Evolutionary conservation across 345 rosid genomes (phyloP), one percentile per base, ranked within the genome.

Genomic region (Sonneratia alba): DNA sequence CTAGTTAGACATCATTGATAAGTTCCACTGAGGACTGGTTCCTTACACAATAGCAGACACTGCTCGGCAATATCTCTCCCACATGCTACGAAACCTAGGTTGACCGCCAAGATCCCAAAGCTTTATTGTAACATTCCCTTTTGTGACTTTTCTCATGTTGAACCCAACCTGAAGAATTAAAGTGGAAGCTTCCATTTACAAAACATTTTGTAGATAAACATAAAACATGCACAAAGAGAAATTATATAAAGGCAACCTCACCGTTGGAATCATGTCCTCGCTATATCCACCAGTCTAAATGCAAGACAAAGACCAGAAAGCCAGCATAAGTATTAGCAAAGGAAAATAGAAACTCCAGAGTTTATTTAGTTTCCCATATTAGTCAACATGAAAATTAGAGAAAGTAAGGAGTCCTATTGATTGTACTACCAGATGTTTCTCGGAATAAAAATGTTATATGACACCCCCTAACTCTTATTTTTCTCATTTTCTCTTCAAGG

Each of bases 41-140:
- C 48, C 74, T 82, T 90, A 95, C 99, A 96, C 78, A 69, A 96
- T 96, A 18, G 99, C 92, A 43, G 98, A 88, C 74, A 92, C 99
- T 7, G 97, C 99, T 6, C 98, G 98, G 73, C 99, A 96, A 65
- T 92, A 96, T 70, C 97, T 96, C 77, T 95, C 99, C 99, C 99
- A 92, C 98, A 90, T 92, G 64, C 88, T 85, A 43, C 99, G 97
- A 65, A 96, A 96, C 85, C 99, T 88, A 47, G 92, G 81, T 77
- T 95, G 99, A 32, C 99, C 99, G 79, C 99, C 99, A 77, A 95
- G 97, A 79, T 95, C 99, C 99, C 99, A 96, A 57, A 92, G 89
- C 83, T 96, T 96, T 77, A 96, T 95, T 0, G 98, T 96, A 67
- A 96, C 98, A 67, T 96, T 96, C 70, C 99, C 99, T 83, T 92